Evolutionary conservation across 31 red algal genomes (phyloP).

Genomic region (Bonnemaisonia californica): DNA sequence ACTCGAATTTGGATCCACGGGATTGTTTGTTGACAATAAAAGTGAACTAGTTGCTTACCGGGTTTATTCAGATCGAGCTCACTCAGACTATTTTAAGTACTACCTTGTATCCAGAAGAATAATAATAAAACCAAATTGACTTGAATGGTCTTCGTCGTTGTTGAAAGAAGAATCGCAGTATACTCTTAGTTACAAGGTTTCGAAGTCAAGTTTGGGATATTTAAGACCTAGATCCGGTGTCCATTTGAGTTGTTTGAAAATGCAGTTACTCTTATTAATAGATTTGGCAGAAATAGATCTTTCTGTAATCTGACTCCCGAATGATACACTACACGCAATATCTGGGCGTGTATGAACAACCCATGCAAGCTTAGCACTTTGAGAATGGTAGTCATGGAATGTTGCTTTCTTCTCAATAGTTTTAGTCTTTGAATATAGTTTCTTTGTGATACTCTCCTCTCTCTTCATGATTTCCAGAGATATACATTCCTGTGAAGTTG

Average conservation of each 20-base stretch:
- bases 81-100: no score
- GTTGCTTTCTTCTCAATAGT: not conserved
- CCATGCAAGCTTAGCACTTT: not conserved
- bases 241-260: not conserved
- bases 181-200: not conserved
- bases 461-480: no score
- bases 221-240: not conserved
- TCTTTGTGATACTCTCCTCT: not conserved
- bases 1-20: no score
- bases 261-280: not conserved
- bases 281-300: not conserved
- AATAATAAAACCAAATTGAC: constrained; percentile 16
- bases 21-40: no score
- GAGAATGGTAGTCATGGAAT: not conserved
- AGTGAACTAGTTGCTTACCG: no score
- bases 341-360: constrained; percentile 18
- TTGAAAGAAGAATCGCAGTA: constrained; percentile 25
- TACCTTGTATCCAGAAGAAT: not conserved
- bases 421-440: not conserved
- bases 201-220: not conserved
- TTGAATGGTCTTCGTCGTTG: not conserved
- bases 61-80: no score
- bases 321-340: not conserved
- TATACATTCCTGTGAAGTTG: not conserved
- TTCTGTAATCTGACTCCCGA: not conserved